Percentiles rank a stretch among this genome's conserved stretches.
These are phyloP conservation scores for Nicotiana attenuata DNA, from an alignment of 257 asterid genomes.

Conservation along the genomic window DNA sequence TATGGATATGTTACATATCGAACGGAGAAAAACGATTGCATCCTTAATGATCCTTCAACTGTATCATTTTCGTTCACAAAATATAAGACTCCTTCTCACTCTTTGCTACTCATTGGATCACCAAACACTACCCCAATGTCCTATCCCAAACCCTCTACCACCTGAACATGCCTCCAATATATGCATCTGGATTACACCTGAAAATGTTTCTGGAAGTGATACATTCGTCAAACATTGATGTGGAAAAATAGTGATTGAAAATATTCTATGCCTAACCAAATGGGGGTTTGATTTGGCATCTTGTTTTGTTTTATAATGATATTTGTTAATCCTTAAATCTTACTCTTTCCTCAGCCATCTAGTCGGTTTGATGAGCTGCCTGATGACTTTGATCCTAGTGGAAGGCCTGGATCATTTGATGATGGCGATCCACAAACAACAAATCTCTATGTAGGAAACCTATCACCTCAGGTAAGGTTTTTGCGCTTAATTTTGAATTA, in stretches of 20 bases:
- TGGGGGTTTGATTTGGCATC: neutral
- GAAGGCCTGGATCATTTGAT: constrained; percentile 86
- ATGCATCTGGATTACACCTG: neutral
- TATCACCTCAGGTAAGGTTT: constrained; percentile 73
- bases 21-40: neutral
- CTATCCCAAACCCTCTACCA: neutral
- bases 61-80: constrained; percentile 6
- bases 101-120: neutral
- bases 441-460: constrained; percentile 86
- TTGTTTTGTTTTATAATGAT: neutral
- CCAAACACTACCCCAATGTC: neutral
- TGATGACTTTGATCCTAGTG: constrained; percentile 83
- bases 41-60: neutral
- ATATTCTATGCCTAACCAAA: neutral
- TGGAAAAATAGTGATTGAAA: neutral
- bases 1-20: neutral
- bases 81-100: neutral
- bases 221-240: neutral
- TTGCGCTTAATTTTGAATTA: neutral
- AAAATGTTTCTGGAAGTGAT: neutral
- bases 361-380: constrained; percentile 94
- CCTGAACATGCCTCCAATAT: neutral
- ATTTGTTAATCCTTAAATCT: constrained; percentile 8
- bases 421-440: constrained; percentile 97
- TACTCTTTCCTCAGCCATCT: constrained; percentile 49